A percentile compares a stretch with the other conserved stretches of the same genome.
These are phyloP conservation scores for Neocucurbitaria cava DNA, from an alignment of 2,329 filamentous ascomycete genomes.

Conservation along the genomic window DNA sequence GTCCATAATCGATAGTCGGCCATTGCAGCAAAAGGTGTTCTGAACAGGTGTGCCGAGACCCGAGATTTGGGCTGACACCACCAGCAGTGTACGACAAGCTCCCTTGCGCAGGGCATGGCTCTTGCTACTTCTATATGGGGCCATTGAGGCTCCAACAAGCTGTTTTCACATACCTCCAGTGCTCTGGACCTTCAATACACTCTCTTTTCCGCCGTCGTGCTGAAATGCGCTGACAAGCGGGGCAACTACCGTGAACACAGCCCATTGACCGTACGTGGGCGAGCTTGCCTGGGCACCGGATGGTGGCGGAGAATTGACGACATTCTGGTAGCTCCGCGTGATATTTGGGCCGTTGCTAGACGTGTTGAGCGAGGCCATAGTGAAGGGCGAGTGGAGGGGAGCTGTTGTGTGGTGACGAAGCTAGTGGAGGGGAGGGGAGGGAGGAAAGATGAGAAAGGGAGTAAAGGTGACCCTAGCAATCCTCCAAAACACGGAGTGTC, in stretches of 20 bases:
- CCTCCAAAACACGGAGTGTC: slow-evolving; percentile 2
- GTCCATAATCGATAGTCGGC: neutral
- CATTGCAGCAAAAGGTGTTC: neutral
- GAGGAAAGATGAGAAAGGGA: slow-evolving; percentile 5
- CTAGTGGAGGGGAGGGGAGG: neutral
- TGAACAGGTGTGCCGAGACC: slow-evolving; percentile 9
- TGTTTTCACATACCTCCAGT: slow-evolving; percentile 73
- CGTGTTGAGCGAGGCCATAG: slow-evolving; percentile 73
- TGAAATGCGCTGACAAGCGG: slow-evolving; percentile 94
- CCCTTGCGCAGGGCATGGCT: neutral
- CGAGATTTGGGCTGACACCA: slow-evolving; percentile 19
- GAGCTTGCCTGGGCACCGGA: slow-evolving; percentile 68
- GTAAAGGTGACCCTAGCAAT: slow-evolving; percentile 3
- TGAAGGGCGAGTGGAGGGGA: slow-evolving; percentile 51
- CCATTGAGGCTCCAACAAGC: slow-evolving; percentile 7
- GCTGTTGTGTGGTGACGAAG: slow-evolving; percentile 9
- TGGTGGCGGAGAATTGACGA: slow-evolving; percentile 67
- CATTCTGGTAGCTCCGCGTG: slow-evolving; percentile 66
- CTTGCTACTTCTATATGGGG: neutral
- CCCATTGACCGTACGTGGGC: slow-evolving; percentile 89
- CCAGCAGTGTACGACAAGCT: slow-evolving; percentile 2
- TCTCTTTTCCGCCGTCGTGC: slow-evolving; percentile 84
- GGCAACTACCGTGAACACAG: slow-evolving; percentile 89
- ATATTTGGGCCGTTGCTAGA: slow-evolving; percentile 62
- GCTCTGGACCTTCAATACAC: slow-evolving; percentile 90